phyloP scores from a whole-genome alignment of 345 rosid genomes.

The Salix arbutifolia region DNA sequence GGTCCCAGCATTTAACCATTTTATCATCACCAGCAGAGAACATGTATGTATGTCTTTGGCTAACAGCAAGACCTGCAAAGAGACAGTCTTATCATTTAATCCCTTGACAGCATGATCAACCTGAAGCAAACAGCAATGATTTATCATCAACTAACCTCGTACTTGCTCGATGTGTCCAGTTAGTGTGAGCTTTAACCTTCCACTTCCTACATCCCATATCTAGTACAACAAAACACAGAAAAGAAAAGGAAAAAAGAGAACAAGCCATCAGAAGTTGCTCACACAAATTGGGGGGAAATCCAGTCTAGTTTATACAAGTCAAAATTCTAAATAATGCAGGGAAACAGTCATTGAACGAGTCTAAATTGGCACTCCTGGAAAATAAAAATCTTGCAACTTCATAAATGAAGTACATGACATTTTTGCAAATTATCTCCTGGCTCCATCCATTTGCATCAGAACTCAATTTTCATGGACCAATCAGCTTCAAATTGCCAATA shows the following conservation, averaged over 20 bases:
- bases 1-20: slow-evolving; percentile 99
- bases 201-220: slow-evolving; percentile 98
- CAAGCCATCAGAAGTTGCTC: background rate
- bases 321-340: background rate
- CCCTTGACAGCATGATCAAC: slow-evolving; percentile 1
- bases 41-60: slow-evolving; percentile 85
- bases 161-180: slow-evolving; percentile 97
- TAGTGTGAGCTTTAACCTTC: slow-evolving; percentile 82
- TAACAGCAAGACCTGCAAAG: slow-evolving; percentile 83
- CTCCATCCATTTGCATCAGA: background rate
- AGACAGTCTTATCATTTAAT: background rate
- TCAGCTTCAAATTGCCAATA: background rate
- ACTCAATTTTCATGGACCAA: background rate
- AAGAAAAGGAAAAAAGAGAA: background rate
- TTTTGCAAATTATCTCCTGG: background rate
- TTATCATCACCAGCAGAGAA: slow-evolving; percentile 99
- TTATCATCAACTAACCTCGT: slow-evolving; percentile 53
- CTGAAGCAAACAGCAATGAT: background rate
- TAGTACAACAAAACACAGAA: slow-evolving; percentile 23
- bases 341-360: background rate
- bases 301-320: background rate
- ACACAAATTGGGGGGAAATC: background rate
- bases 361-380: background rate
- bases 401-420: background rate
- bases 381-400: background rate